Conservation (phyloP, 768 basidiomycete species). For the Amanita muscaria region DNA sequence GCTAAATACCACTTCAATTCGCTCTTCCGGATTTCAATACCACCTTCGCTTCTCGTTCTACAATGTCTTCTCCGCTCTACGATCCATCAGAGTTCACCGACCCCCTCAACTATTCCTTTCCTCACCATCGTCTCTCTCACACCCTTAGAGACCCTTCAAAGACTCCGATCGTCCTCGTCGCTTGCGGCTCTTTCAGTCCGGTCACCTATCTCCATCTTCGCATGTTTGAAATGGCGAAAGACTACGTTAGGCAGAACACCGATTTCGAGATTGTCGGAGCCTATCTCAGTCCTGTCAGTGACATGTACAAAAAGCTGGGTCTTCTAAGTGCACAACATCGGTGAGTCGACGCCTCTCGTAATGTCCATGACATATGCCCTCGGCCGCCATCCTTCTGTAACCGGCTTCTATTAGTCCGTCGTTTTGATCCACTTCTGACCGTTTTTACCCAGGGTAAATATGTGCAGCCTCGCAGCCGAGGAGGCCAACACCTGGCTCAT, state of each 20-base stretch:
- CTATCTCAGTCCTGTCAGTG: conserved; percentile 93
- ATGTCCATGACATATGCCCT: conserved; percentile 8
- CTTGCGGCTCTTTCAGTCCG: conserved; percentile 96
- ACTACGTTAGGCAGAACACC: conserved; percentile 88
- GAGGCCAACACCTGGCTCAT: conserved; percentile 91
- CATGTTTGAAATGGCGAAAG: conserved; percentile 99
- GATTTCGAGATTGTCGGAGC: conserved; percentile 91
- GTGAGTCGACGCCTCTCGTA: conserved; percentile 38
- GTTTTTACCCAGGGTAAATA: conserved; percentile 52
- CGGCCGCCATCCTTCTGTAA: not conserved
- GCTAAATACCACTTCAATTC: no score
- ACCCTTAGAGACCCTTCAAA: conserved; percentile 53
- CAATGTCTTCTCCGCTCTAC: conserved; percentile 20
- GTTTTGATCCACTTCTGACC: conserved; percentile 13
- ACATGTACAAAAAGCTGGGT: conserved; percentile 95
- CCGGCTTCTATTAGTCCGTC: not conserved
- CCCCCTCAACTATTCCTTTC: conserved; percentile 61
- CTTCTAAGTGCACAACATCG: conserved; percentile 81
- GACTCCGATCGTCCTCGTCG: conserved; percentile 89
- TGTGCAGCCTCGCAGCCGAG: conserved; percentile 85
- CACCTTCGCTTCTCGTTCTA: conserved; percentile 13
- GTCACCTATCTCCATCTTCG: conserved; percentile 96
- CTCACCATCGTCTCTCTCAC: conserved; percentile 51
- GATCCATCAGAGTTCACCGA: conserved; percentile 44
- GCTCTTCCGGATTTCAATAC: no score